Conservation (phyloP, 2,329 filamentous ascomycete genomes). For the Colletotrichum salicis region DNA sequence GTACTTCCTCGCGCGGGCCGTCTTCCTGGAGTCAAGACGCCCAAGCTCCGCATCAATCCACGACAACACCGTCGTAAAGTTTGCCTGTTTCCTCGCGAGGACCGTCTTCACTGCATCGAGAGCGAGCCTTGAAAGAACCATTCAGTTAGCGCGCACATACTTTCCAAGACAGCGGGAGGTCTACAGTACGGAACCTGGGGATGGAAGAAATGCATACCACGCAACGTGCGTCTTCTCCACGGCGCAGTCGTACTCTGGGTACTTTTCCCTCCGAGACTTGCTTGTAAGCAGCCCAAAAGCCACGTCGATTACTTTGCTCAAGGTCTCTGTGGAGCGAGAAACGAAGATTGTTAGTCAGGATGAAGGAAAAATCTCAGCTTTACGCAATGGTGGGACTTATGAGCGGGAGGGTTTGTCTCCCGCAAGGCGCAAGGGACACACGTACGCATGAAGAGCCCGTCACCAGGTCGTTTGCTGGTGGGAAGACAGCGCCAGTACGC, state of each 20-base stretch:
- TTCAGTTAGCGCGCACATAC: background rate
- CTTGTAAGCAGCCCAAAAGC: slow-evolving; percentile 73
- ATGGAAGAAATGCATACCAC: slow-evolving; percentile 62
- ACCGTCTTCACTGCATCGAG: slow-evolving; percentile 24
- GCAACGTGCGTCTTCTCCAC: slow-evolving; percentile 69
- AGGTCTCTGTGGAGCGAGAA: slow-evolving; percentile 60
- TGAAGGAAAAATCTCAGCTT: background rate
- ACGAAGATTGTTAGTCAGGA: background rate
- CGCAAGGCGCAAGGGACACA: slow-evolving; percentile 21
- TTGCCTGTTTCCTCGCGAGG: slow-evolving; percentile 23
- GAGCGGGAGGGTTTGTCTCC: background rate
- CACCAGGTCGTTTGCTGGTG: slow-evolving; percentile 63
- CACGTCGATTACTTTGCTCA: slow-evolving; percentile 73
- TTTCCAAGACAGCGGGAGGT: background rate
- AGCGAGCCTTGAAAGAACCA: slow-evolving; percentile 16
- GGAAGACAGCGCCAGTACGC: slow-evolving; percentile 70
- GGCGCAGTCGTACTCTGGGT: slow-evolving; percentile 66
- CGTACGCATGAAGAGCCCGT: slow-evolving; percentile 72
- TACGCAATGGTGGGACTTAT: background rate
- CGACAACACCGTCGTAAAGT: slow-evolving; percentile 19
- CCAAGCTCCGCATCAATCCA: slow-evolving; percentile 27
- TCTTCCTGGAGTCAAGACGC: slow-evolving; percentile 22
- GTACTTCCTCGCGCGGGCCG: slow-evolving; percentile 7
- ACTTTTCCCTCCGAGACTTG: slow-evolving; percentile 54
- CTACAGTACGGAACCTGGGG: background rate